Conservation (phyloP, 768 basidiomycete species). For the Pleurotus ostreatus region DNA sequence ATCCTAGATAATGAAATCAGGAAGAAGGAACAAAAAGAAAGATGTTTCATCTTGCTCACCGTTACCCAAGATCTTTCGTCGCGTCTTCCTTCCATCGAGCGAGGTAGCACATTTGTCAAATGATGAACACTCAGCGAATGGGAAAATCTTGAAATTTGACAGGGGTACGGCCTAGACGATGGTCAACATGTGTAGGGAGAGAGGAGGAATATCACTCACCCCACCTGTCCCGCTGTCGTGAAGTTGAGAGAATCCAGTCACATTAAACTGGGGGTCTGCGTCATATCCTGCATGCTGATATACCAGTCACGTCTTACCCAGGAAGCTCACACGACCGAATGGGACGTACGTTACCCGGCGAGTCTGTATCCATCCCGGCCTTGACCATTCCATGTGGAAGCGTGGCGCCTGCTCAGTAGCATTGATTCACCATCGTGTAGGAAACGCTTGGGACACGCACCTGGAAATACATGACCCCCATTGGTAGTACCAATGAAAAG, state of each 20-base stretch:
- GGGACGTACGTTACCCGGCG: slow-evolving; percentile 48
- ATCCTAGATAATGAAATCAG: slow-evolving; percentile 27
- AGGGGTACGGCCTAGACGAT: slow-evolving; percentile 41
- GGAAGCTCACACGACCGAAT: background rate
- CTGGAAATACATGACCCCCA: slow-evolving; percentile 65
- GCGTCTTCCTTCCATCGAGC: slow-evolving; percentile 38
- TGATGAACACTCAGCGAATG: slow-evolving; percentile 43
- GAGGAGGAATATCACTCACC: slow-evolving; percentile 24
- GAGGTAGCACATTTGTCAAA: slow-evolving; percentile 53
- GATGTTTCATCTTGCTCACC: slow-evolving; percentile 28
- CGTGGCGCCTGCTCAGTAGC: slow-evolving; percentile 42
- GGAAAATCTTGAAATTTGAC: slow-evolving; percentile 61
- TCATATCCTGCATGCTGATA: slow-evolving; percentile 47
- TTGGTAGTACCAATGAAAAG: slow-evolving; percentile 64
- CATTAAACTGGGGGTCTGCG: slow-evolving; percentile 35
- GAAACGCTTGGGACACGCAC: slow-evolving; percentile 23
- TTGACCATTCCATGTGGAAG: slow-evolving; percentile 71
- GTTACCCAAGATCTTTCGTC: slow-evolving; percentile 43
- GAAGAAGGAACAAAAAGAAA: no score
- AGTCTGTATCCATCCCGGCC: slow-evolving; percentile 64
- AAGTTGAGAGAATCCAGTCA: slow-evolving; percentile 59
- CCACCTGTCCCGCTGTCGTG: slow-evolving; percentile 64
- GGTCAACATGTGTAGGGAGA: no score
- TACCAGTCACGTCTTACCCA: background rate
- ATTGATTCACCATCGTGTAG: background rate